These are phyloP conservation scores for Trichosporon sp. DNA, from an alignment of 1,284 basidiomycete species.

Conservation along the genomic window DNA sequence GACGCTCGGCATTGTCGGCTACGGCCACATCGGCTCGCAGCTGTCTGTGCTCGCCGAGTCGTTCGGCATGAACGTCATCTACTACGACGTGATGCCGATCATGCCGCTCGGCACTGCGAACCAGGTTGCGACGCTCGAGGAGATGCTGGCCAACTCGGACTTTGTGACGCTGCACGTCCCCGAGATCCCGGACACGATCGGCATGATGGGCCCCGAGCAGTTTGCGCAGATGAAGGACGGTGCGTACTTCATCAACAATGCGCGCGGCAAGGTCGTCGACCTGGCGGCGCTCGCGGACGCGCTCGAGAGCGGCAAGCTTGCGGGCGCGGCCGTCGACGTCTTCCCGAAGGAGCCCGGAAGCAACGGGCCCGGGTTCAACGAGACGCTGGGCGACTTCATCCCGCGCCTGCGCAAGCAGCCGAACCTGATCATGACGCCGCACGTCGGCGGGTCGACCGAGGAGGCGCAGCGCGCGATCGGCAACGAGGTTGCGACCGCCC, in stretches of 20 bases:
- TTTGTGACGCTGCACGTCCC: conserved; percentile 97
- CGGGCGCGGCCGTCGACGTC: conserved; percentile 92
- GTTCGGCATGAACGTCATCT: conserved; percentile 93
- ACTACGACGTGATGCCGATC: conserved; percentile 92
- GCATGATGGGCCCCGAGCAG: conserved; percentile 79
- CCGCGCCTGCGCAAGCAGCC: conserved; percentile 66
- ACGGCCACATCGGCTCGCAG: conserved; percentile 97
- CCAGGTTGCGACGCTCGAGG: conserved; percentile 77
- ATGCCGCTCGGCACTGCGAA: conserved; percentile 95
- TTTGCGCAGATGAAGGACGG: conserved; percentile 92
- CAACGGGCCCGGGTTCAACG: conserved; percentile 80
- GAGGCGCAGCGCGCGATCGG: conserved; percentile 98
- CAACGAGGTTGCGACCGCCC: conserved; percentile 81
- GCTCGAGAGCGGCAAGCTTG: conserved; percentile 77
- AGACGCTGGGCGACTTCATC: conserved; percentile 77
- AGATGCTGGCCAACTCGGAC: conserved; percentile 75
- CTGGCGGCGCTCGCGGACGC: conserved; percentile 83
- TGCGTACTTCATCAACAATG: conserved; percentile 95
- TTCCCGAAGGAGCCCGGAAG: conserved; percentile 88
- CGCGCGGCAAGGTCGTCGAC: conserved; percentile 91
- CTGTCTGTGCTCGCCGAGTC: conserved; percentile 95
- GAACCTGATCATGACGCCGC: conserved; percentile 93
- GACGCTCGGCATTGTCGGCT: conserved; percentile 95
- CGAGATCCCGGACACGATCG: conserved; percentile 90
- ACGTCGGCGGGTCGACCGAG: conserved; percentile 98